Evolutionary conservation across 192 early-diverging fungal species (phyloP).

Genomic region (Coemansia furcata): DNA sequence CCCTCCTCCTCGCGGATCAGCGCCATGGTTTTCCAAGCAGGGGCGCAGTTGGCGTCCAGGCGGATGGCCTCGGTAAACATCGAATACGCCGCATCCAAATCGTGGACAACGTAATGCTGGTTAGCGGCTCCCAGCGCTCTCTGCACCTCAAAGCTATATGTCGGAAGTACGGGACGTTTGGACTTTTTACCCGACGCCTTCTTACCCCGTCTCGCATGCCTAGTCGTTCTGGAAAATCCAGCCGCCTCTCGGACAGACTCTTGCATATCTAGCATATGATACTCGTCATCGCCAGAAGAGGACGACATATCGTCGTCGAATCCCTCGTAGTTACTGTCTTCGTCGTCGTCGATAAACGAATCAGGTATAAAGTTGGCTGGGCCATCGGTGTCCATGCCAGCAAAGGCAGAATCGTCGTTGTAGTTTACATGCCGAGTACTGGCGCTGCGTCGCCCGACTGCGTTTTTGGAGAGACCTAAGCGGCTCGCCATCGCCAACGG

Average conservation of each 20-base stretch:
- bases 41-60: constrained; percentile 62
- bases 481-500: neutral
- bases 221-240: constrained; percentile 7
- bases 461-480: neutral
- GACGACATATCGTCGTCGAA: constrained; percentile 16
- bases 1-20: constrained; percentile 88
- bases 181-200: neutral
- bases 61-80: constrained; percentile 77
- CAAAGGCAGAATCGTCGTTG: constrained; percentile 9
- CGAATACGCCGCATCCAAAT: constrained; percentile 71
- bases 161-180: neutral
- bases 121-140: constrained; percentile 76
- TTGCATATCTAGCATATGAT: constrained; percentile 24
- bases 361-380: constrained; percentile 1
- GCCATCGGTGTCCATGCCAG: neutral
- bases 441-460: constrained; percentile 1
- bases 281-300: constrained; percentile 20
- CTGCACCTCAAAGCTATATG: constrained; percentile 55
- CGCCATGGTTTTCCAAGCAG: constrained; percentile 88
- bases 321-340: constrained; percentile 35
- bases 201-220: neutral
- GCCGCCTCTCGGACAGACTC: constrained; percentile 12
- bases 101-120: constrained; percentile 62
- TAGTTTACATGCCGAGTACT: constrained; percentile 18
- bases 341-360: constrained; percentile 27